phyloP scores from a whole-genome alignment of 371 early-diverging fungal genomes.

The Dinochytrium kinnereticum region DNA sequence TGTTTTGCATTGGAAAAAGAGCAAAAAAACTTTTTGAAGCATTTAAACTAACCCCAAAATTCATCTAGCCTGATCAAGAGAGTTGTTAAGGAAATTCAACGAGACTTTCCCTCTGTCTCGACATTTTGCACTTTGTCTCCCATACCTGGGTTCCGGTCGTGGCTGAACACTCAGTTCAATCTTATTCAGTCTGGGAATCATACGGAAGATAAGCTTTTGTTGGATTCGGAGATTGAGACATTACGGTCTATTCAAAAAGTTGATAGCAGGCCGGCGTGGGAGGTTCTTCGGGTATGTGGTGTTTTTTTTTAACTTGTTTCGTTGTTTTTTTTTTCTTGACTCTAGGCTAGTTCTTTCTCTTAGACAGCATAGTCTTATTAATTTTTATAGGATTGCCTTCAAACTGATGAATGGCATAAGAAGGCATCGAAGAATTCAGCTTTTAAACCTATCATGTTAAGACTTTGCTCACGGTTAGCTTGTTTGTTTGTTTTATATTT shows the following conservation, averaged over 20 bases:
- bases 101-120: slow-evolving; percentile 64
- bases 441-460: slow-evolving; percentile 65
- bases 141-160: slow-evolving; percentile 78
- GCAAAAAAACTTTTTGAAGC: no score
- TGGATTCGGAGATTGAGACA: slow-evolving; percentile 32
- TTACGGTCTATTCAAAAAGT: slow-evolving; percentile 7
- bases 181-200: slow-evolving; percentile 6
- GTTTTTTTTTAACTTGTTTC: no score
- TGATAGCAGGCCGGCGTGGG: background rate
- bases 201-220: slow-evolving; percentile 20
- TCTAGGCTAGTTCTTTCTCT: no score
- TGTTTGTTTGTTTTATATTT: background rate
- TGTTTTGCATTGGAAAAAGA: no score
- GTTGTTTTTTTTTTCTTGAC: no score
- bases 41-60: background rate
- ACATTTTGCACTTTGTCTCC: slow-evolving; percentile 88
- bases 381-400: slow-evolving; percentile 12
- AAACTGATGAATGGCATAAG: background rate
- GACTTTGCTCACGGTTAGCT: slow-evolving; percentile 69
- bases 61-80: slow-evolving; percentile 71
- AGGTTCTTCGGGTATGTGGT: slow-evolving; percentile 6
- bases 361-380: no score
- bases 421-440: slow-evolving; percentile 30
- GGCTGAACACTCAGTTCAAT: slow-evolving; percentile 62
- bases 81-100: slow-evolving; percentile 73